Evolutionary conservation across 2,329 filamentous ascomycete species (phyloP), one percentile per base, ranked within the genome.

Genomic region (Aschersonia sp.): DNA sequence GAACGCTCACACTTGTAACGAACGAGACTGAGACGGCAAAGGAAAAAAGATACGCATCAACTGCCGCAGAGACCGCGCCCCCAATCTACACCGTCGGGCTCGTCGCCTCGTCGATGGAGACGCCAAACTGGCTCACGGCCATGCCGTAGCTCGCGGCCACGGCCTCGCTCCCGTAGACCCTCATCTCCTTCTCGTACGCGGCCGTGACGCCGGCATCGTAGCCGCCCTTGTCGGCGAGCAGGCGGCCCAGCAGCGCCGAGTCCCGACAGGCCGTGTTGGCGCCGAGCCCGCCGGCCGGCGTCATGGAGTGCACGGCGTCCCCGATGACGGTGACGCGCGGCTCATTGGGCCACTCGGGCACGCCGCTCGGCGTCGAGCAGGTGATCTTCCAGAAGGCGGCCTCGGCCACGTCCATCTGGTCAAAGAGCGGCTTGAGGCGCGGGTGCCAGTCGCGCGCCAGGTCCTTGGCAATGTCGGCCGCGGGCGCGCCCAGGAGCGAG

Each of bases 371-470:
- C 0, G 68, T 71, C 0, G 76, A 80, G 53, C 76, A 81, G 2
- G 78, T 81, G 44, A 83, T 81, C 54, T 80, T 82, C 76, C 77
- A 81, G 53, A 83, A 82, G 0, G 79, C 78, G 0, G 78, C 73
- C 52, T 82, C 75, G 0, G 60, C 52, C 48, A 71, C 72, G 5
- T 64, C 57, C 73, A 81, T 80, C 37, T 78, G 54, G 5, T 80
- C 75, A 50, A 83, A 73, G 0, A 83, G 59, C 1, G 76, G 68
- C 56, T 66, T 71, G 43, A 82, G 60, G 3, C 70, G 66, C 10
- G 72, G 65, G 55, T 79, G 68, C 79, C 78, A 83, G 35, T 73
- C 57, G 12, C 62, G 57, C 0, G 75, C 72, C 1, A 82, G 59
- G 1, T 59, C 56, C 57, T 73, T 75, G n/a, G 78, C 76, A 1